phyloP scores from a whole-genome alignment of 768 basidiomycete species.

The Boletus reticulatus region DNA sequence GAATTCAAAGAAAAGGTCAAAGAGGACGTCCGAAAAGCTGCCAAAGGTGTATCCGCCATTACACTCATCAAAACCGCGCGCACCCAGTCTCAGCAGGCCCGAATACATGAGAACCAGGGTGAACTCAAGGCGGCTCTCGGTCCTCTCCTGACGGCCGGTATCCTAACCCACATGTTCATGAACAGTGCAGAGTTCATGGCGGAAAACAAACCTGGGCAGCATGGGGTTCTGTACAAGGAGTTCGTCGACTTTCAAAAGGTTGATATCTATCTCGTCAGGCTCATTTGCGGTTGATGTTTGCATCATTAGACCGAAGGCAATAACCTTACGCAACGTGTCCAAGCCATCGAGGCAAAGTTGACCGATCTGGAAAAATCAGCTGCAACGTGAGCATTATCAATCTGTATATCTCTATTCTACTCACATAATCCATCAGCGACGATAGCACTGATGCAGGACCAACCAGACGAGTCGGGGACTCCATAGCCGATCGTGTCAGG shows the following conservation, averaged over 20 bases:
- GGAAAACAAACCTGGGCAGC: slow-evolving; percentile 47
- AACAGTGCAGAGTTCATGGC: slow-evolving; percentile 55
- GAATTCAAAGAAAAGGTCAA: slow-evolving; percentile 50
- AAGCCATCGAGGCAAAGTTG: slow-evolving; percentile 45
- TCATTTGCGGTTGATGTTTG: slow-evolving; percentile 10
- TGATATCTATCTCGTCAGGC: slow-evolving; percentile 23
- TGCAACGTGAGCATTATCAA: slow-evolving; percentile 25
- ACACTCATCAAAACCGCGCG: slow-evolving; percentile 64
- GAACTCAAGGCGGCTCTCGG: slow-evolving; percentile 62
- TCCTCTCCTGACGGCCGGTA: slow-evolving; percentile 60
- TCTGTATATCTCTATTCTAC: slow-evolving; percentile 1
- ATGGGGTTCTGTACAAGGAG: slow-evolving; percentile 59
- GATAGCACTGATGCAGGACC: slow-evolving; percentile 30
- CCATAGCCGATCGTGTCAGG: slow-evolving; percentile 79
- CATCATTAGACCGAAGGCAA: slow-evolving; percentile 36
- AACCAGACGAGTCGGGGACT: slow-evolving; percentile 51
- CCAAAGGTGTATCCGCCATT: slow-evolving; percentile 57
- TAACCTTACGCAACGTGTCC: slow-evolving; percentile 39
- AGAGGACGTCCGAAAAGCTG: slow-evolving; percentile 47
- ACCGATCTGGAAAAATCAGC: slow-evolving; percentile 43
- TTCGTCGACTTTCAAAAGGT: slow-evolving; percentile 67
- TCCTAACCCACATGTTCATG: slow-evolving; percentile 56
- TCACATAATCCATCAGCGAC: slow-evolving; percentile 16
- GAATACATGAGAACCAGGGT: slow-evolving; percentile 50
- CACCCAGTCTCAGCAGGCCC: slow-evolving; percentile 52